Base-by-base conservation (phyloP, 2,329 filamentous ascomycete genomes). In the Orbilia blumenaviensis region DNA sequence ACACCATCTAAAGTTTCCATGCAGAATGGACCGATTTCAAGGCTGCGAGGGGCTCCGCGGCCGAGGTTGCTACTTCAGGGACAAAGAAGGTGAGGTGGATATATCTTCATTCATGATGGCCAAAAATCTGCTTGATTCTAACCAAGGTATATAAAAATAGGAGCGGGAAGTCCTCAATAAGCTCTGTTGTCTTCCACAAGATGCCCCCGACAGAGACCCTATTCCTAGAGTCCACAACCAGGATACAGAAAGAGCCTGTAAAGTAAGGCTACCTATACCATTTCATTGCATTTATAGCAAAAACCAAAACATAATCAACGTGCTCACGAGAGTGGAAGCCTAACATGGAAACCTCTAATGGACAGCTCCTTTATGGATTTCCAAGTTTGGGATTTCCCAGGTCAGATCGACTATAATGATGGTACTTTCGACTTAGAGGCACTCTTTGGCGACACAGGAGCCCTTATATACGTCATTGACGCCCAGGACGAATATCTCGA, bases 111-210 rank as follows among this genome's bases (percentile, higher is more conserved):
- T 66, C 66, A 10, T 58, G 3, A 29, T n/a, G 36, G 12, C 25
- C 21, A 3, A 34, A 42, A 14, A 25, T 36, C 8, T 16, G 36
- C 27, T 32, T 50, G 6, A 42, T 21, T 21, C 25, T 41, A 56
- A 67, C 38, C 16, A 23, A 16, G 23, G 21, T 60, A 27, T 68
- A 23, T 9, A 34, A 72, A 81, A 48, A 50, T 79, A 99, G 95
- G 85, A 97, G 94, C 82, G 95, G 95, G 76, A 99, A 99, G 83
- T 98, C 95, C 0, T 99, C 95, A 4, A 98, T 99, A 82, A 95
- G 94, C 25, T 98, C 93, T 81, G 96, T 99, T 54, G 94, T 99
- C n/a, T 98, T 99, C 81, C 94, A 98, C 84, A 99, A 99, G 83
- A 90, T 98, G 81, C 93, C 94, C 2, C 94, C 95, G 1, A 96